These are phyloP conservation scores for Trypanosoma lewisi DNA, from an alignment of 208 protist genomes.

Conservation along the genomic window DNA sequence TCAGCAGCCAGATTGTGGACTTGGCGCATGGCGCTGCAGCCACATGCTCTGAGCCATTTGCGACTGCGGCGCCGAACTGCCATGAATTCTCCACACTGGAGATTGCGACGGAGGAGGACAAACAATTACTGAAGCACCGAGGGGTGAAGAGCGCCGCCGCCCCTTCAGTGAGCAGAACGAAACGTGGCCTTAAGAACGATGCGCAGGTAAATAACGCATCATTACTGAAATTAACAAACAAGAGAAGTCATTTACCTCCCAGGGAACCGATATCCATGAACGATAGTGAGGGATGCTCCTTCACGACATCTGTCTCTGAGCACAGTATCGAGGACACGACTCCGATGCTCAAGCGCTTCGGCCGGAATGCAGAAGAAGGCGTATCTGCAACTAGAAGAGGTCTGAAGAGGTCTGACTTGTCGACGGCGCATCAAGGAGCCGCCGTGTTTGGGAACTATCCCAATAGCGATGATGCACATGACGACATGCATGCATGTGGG, in stretches of 20 bases:
- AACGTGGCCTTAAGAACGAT: neutral
- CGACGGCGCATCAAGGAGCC: neutral
- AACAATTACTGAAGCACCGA: conserved; percentile 1
- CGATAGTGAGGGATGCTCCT: conserved; percentile 5
- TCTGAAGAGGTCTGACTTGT: neutral
- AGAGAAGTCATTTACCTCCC: neutral
- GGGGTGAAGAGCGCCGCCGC: neutral
- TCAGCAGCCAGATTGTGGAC: neutral
- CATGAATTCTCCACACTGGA: conserved; percentile 1
- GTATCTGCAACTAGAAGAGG: neutral
- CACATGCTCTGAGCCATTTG: neutral
- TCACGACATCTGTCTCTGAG: conserved; percentile 7
- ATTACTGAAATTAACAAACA: neutral
- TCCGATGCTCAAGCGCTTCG: conserved; percentile 1
- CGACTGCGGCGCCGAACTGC: neutral
- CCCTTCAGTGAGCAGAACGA: neutral
- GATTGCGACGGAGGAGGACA: conserved; percentile 29
- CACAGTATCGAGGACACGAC: conserved; percentile 11
- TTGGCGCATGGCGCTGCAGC: neutral
- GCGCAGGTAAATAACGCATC: neutral
- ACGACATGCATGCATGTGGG: too few species aligned
- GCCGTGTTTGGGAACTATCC: neutral
- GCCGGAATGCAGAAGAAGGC: conserved; percentile 5
- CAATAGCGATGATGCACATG: neutral
- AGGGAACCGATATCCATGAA: neutral